Base-by-base conservation (phyloP, 306 rosid genomes). In the Hippophae rhamnoides region DNA sequence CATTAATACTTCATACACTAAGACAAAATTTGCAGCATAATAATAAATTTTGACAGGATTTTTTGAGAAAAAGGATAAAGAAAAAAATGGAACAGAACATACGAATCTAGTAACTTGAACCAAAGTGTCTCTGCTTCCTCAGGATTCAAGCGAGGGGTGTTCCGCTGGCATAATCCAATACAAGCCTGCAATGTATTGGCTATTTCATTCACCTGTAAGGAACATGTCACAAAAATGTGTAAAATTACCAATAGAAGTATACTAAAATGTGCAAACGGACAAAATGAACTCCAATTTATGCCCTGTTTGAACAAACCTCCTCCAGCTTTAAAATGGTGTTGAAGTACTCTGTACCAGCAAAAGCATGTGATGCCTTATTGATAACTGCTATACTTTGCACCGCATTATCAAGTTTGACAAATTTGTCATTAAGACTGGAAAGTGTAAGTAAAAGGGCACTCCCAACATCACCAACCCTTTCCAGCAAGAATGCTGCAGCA, bases 21-120 rank as follows among this genome's bases (percentile, higher is more conserved):
- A 3, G 38, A 3, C 38, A 31, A 31, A 1, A 31, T 2, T 31
- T 31, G 38, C 38, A 31, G 38, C 38, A 31, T 31, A 31, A 31
- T 31, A 31, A 31, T 4, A 31, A 31, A 31, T 31, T 31, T 4
- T 2, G 38, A 31, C 5, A 31, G 25, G 57, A 43, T 62, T 13
- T 57, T 53, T 56, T 46, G 49, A 54, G 59, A 47, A 49, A 64
- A 57, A 54, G 55, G 57, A 27, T 59, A 40, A 57, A 14, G 47
- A 9, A 67, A 1, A 60, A 41, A 50, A 54, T 63, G 60, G 63
- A 60, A 68, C 61, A 31, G 40, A 65, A 79, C 97, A 75, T 79
- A 90, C 95, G 90, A 88, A 83, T 88, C 96, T 11, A 92, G 96
- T 72, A 92, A 84, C 75, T 76, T 85, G 78, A 92, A 88, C 99